These are phyloP conservation scores for Fusarium stilboides DNA, from an alignment of 2,329 filamentous ascomycete genomes.

Conservation along the genomic window DNA sequence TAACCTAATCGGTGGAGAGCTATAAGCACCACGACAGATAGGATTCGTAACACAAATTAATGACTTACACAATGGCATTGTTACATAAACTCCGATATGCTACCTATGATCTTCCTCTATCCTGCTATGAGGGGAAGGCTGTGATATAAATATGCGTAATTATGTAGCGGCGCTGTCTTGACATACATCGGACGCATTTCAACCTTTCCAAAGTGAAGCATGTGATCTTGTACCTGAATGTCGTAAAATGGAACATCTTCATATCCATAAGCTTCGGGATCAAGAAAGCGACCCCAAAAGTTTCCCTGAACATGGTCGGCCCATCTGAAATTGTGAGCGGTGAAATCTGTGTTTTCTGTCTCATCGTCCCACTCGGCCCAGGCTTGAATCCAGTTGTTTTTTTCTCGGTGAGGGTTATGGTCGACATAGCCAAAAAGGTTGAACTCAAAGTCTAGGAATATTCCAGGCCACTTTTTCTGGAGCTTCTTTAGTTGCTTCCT, in stretches of 20 bases:
- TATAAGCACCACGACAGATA: too few species aligned
- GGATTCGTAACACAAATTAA: too few species aligned
- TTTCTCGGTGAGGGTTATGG: not conserved
- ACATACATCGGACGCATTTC: not conserved
- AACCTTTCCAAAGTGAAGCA: not conserved
- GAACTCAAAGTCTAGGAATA: not conserved
- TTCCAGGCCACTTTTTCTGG: not conserved
- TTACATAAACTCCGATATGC: not conserved
- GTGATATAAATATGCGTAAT: not conserved
- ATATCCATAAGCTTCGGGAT: not conserved
- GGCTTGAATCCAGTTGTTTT: not conserved
- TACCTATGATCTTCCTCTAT: not conserved
- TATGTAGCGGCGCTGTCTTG: not conserved
- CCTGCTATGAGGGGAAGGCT: not conserved
- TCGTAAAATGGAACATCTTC: not conserved
- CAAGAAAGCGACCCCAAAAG: not conserved
- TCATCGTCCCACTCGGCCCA: not conserved
- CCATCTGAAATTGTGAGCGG: not conserved
- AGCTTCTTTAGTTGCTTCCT: not conserved
- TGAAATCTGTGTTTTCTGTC: not conserved
- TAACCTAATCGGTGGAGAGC: too few species aligned
- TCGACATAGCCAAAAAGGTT: not conserved
- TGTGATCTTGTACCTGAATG: not conserved
- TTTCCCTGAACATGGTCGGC: not conserved
- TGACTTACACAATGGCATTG: too few species aligned